Conservation (phyloP, 441 rosid genomes). For the Pelargonium fulgidum region DNA sequence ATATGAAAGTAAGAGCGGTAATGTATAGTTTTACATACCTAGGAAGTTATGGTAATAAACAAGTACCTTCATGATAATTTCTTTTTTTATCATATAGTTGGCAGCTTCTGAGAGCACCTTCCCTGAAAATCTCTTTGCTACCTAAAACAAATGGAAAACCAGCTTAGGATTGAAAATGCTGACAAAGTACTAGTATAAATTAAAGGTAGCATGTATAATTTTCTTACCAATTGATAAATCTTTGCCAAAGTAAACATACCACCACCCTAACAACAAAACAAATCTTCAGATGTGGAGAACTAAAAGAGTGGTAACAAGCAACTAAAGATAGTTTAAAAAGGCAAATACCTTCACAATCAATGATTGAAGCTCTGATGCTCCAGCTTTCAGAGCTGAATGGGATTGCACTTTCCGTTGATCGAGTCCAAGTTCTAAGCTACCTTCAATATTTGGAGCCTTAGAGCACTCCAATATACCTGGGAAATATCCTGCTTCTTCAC, state of each 20-base stretch:
- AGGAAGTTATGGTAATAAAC: conserved; percentile 13
- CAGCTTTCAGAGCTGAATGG: conserved; percentile 50
- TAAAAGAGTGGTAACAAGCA: not conserved
- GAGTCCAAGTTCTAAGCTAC: conserved; percentile 61
- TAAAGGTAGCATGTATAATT: conserved; percentile 6
- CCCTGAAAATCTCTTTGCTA: conserved; percentile 56
- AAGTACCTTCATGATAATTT: conserved; percentile 61
- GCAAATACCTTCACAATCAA: conserved; percentile 60
- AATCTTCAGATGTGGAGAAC: conserved; percentile 11
- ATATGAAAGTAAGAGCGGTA: not conserved
- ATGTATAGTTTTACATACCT: not conserved
- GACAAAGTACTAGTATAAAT: conserved; percentile 10
- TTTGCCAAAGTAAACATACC: conserved; percentile 65
- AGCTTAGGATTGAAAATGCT: conserved; percentile 16
- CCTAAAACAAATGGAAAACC: conserved; percentile 34
- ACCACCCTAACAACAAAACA: conserved; percentile 48
- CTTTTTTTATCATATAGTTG: conserved; percentile 68
- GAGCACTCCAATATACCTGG: conserved; percentile 49
- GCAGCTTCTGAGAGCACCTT: conserved; percentile 72
- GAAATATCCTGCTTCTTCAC: conserved; percentile 57
- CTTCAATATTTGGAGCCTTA: conserved; percentile 30
- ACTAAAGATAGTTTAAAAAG: conserved; percentile 1
- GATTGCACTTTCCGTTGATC: conserved; percentile 59
- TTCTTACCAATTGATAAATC: conserved; percentile 65
- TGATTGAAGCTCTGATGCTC: conserved; percentile 50